These are phyloP conservation scores for Mycena haematopus DNA, from an alignment of 768 basidiomycete species.

Conservation along the genomic window DNA sequence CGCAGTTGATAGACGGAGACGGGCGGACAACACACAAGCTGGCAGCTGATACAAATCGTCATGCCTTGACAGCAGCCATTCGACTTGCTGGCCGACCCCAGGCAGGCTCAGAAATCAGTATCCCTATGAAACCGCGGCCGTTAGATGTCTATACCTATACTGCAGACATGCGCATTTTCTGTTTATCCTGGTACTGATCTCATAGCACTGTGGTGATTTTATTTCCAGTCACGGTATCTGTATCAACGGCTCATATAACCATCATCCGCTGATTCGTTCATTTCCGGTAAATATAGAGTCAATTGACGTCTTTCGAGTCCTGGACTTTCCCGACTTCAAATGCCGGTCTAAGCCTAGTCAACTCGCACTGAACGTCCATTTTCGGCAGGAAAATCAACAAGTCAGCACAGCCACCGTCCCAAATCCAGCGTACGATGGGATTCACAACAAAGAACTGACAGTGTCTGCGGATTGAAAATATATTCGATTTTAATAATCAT, in stretches of 20 bases:
- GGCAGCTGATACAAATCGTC: slow-evolving; percentile 4
- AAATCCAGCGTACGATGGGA: background rate
- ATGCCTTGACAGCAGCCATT: background rate
- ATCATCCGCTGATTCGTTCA: slow-evolving; percentile 14
- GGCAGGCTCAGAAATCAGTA: background rate
- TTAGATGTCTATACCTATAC: background rate
- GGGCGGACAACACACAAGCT: background rate
- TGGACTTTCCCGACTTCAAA: background rate
- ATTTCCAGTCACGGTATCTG: background rate
- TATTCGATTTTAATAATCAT: background rate
- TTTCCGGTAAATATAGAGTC: slow-evolving; percentile 2
- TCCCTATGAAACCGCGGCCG: background rate
- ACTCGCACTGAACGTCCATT: background rate
- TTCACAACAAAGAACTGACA: background rate
- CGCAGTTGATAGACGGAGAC: background rate
- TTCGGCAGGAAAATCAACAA: background rate
- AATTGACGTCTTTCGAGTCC: background rate
- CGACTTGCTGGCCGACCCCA: too few species aligned
- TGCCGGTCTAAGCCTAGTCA: background rate
- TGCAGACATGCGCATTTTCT: background rate
- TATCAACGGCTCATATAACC: slow-evolving; percentile 14
- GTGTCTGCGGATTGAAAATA: background rate
- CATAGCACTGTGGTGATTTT: background rate
- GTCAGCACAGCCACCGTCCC: slow-evolving; percentile 17
- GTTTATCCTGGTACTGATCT: background rate